Evolutionary conservation across 208 protist species (phyloP), one percentile per base, ranked within the genome.

Genomic region (Crithidia acanthocephali): DNA sequence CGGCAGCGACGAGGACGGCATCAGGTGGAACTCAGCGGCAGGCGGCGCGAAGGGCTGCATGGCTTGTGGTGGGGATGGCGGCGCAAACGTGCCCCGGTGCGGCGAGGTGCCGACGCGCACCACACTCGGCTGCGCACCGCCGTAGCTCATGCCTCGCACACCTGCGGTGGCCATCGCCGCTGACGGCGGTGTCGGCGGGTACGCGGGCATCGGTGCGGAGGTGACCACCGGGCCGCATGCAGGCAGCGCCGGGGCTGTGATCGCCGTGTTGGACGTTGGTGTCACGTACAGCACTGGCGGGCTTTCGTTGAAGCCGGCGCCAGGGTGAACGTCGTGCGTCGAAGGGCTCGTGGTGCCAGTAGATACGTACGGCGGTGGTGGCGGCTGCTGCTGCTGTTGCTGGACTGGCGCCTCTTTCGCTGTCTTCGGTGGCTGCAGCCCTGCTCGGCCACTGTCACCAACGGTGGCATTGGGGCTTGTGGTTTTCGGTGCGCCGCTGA

Each of bases 401-500:
- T 9, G 6, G 8, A 15, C 30, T 25, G 15, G 6, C 30, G 16
- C 8, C 18, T 30, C 25, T 5, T 30, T 6, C 50, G 50, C 18
- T 13, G 18, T 32, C 37, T 13, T 42, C 23, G 25, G n/a, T n/a
- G n/a, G n/a, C n/a, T n/a, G 4, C 18, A 30, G 50, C 50, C 4
- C 18, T 42, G 33, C 47, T n/a, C n/a, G 15, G n/a, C 4, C 8
- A 8, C 33, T 16, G 16, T 30, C 56, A 3, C 20, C n/a, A 28
- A 10, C 35, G 33, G 2, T 28, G 15, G 56, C 20, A 5, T 2
- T 16, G 2, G 23, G 25, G 50, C 6, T 55, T 22, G 50, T 5
- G 23, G 33, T 15, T 27, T 48, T 35, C 32, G 53, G 52, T 28
- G 69, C 32, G 32, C 68, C 52, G 58, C 50, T 56, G 37, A 73